Evolutionary conservation across 1,139 yeast species (phyloP), one percentile per base, ranked within the genome.

Genomic region (Meyerozyma carpophila): DNA sequence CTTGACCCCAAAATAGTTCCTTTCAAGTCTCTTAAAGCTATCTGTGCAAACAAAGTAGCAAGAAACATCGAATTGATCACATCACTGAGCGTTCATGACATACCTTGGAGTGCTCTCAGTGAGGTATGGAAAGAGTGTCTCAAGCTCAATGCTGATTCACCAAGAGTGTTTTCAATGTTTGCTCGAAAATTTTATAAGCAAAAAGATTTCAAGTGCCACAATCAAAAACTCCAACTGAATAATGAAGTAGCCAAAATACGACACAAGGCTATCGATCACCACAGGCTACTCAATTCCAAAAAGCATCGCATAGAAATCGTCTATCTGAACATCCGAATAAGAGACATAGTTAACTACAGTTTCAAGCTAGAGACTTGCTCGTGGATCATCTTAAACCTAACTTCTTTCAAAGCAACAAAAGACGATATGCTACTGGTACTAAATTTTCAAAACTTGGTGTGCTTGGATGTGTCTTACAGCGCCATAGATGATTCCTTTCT

Each of bases 121-220:
- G 37, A 49, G 25, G 68, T 72, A 2, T 72, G 77, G 77, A 52
- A 54, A 4, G 41, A 48, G 21, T 57, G 70, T 3, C 45, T 68
- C 24, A 42, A 42, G 7, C 38, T 53, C 13, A 56, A 62, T 32
- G 57, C 56, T 28, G 77, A 72, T 47, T 61, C 67, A 28, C 57
- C 69, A 7, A 51, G 53, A 2, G 51, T 59, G 2, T 70, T 65
- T 45, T 47, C 52, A 1, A 46, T 59, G 16, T 72, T 72, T 55
- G 65, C 67, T 1, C 42, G 53, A 2, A 46, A 44, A 18, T 63
- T 66, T 42, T 53, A 55, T 1, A 37, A 41, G 2, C 43, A 49
- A 5, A 44, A 41, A 0, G 47, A 48, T 1, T 69, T 70, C 44
- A 49, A 52, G 32, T 58, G 68, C 37, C 76, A 70, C 38, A 21